Evolutionary conservation across 2,329 filamentous ascomycete genomes (phyloP).

Genomic region (Aspergillus neotritici): DNA sequence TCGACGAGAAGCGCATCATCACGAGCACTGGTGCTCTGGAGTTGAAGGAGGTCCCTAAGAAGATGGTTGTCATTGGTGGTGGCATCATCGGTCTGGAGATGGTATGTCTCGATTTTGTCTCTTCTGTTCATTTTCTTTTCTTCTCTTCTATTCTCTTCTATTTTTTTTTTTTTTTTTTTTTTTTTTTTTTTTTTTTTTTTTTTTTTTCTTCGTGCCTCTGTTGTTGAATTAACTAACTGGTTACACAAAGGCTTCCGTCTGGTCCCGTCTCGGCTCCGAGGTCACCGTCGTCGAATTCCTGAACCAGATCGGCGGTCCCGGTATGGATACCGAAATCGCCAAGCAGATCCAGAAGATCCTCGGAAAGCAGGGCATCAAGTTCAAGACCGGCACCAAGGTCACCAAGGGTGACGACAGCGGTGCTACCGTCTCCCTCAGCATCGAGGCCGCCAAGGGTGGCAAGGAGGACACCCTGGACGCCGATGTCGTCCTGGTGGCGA

Average conservation of each 20-base stretch:
- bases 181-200: background rate
- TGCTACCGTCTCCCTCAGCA: slow-evolving; percentile 70
- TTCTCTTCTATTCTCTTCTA: too few species aligned
- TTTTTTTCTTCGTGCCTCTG: background rate
- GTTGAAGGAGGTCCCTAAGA: slow-evolving; percentile 85
- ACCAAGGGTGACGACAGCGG: slow-evolving; percentile 73
- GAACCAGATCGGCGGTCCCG: slow-evolving; percentile 90
- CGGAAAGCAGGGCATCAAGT: slow-evolving; percentile 93
- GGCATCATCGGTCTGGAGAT: slow-evolving; percentile 99
- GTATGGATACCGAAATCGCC: slow-evolving; percentile 91
- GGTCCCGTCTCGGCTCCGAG: slow-evolving; percentile 87
- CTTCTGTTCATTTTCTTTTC: background rate
- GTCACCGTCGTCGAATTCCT: slow-evolving; percentile 98
- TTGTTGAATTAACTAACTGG: slow-evolving; percentile 9
- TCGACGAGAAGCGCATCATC: slow-evolving; percentile 96
- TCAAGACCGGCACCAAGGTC: slow-evolving; percentile 98
- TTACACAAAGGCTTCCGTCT: slow-evolving; percentile 65
- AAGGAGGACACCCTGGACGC: slow-evolving; percentile 89
- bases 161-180: background rate
- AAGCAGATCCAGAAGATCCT: slow-evolving; percentile 90
- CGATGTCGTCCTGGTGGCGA: slow-evolving; percentile 93
- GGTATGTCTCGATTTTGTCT: slow-evolving; percentile 45
- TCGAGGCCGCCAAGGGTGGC: slow-evolving; percentile 92
- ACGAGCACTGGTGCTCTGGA: slow-evolving; percentile 93
- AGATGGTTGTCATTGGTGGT: slow-evolving; percentile 94